Conservation (phyloP, 1,284 basidiomycete species). For the Tremellales sp. region DNA sequence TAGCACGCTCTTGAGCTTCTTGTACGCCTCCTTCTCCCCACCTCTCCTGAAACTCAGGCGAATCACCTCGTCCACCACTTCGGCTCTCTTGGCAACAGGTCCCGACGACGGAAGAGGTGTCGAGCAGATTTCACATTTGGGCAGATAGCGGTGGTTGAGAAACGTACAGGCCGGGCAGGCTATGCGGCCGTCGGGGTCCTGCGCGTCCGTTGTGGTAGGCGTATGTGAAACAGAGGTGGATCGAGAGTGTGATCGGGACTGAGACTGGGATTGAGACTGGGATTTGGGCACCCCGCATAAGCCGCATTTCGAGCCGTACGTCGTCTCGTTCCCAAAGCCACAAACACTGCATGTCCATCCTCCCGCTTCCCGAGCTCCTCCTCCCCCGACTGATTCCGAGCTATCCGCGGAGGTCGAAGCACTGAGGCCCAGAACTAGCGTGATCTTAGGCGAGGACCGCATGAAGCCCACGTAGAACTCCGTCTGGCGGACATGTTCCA, state of each 20-base stretch:
- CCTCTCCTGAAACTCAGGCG: conserved; percentile 83
- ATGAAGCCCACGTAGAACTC: conserved; percentile 91
- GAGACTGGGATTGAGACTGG: not conserved
- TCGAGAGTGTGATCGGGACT: not conserved
- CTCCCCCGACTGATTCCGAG: conserved; percentile 1
- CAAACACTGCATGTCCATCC: conserved; percentile 82
- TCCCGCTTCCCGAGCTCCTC: not conserved
- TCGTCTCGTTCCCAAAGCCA: conserved; percentile 61
- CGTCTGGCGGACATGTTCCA: conserved; percentile 68
- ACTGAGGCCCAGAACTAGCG: conserved; percentile 60
- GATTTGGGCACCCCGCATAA: not conserved
- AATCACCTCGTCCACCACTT: conserved; percentile 48
- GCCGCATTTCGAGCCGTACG: not conserved
- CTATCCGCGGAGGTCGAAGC: too few relatives aligned
- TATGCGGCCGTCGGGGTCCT: conserved; percentile 35
- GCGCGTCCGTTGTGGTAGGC: not conserved
- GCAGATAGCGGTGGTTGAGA: conserved; percentile 74
- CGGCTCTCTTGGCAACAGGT: not conserved
- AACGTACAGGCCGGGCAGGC: conserved; percentile 88
- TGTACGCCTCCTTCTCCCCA: conserved; percentile 81
- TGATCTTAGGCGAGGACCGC: conserved; percentile 84
- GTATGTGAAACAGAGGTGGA: not conserved
- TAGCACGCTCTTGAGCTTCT: conserved; percentile 69
- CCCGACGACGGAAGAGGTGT: conserved; percentile 55
- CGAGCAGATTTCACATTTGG: conserved; percentile 81